These are phyloP conservation scores for Gymnopilus dilepis DNA, from an alignment of 768 basidiomycete genomes.

Conservation along the genomic window DNA sequence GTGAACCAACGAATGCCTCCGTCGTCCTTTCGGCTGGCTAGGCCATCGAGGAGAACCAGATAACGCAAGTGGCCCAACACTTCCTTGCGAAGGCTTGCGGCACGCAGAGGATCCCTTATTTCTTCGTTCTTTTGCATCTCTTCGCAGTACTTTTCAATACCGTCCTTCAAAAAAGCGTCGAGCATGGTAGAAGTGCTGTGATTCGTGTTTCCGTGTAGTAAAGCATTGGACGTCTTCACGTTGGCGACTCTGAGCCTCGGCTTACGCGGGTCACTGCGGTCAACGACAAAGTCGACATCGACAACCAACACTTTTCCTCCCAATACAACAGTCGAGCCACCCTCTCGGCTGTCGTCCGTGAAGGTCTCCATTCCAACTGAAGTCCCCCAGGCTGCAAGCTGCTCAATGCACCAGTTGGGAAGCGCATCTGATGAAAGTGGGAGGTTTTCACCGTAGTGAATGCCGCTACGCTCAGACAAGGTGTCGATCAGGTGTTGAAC, in stretches of 20 bases:
- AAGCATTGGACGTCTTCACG: constrained; percentile 77
- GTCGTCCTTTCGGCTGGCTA: constrained; percentile 65
- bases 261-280: constrained; percentile 39
- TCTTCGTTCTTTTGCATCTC: constrained; percentile 64
- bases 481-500: constrained; percentile 53
- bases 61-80: constrained; percentile 66
- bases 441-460: constrained; percentile 66
- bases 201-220: constrained; percentile 48
- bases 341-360: constrained; percentile 60
- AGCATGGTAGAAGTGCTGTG: constrained; percentile 58
- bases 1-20: constrained; percentile 79
- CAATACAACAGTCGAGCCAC: constrained; percentile 58
- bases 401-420: constrained; percentile 62
- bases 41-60: constrained; percentile 72
- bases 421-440: constrained; percentile 53
- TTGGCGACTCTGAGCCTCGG: constrained; percentile 52
- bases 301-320: constrained; percentile 84
- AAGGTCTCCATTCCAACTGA: constrained; percentile 78
- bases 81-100: constrained; percentile 50
- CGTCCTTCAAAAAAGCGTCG: constrained; percentile 64
- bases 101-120: constrained; percentile 56
- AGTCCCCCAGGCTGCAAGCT: constrained; percentile 65
- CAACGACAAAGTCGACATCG: constrained; percentile 69
- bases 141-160: constrained; percentile 59
- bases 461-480: constrained; percentile 50